phyloP scores from a whole-genome alignment of 179 eudicot genomes.

The Silene coronaria region DNA sequence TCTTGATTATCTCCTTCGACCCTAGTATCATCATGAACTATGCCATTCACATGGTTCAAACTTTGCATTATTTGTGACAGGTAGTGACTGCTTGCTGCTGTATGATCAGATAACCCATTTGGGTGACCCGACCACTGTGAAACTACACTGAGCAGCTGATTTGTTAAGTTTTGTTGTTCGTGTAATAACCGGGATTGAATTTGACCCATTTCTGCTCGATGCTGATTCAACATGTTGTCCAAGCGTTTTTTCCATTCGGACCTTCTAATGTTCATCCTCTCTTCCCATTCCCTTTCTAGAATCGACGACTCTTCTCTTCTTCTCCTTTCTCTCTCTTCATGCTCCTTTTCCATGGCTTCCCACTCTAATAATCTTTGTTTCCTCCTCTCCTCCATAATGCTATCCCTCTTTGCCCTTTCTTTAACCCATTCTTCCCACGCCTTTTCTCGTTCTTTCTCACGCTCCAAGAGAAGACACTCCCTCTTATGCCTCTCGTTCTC shows the following conservation, averaged over 20 bases:
- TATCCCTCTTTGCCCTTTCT: constrained; percentile 48
- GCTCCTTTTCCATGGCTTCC: constrained; percentile 63
- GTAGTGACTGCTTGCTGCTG: constrained; percentile 66
- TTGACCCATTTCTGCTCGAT: constrained; percentile 68
- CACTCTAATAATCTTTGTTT: constrained; percentile 49
- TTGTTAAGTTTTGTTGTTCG: constrained; percentile 75
- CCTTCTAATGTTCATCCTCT: constrained; percentile 61
- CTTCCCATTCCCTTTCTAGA: constrained; percentile 66
- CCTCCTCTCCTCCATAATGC: constrained; percentile 46
- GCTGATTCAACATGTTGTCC: constrained; percentile 64
- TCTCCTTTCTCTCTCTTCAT: constrained; percentile 53
- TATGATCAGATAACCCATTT: constrained; percentile 64
- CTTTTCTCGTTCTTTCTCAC: constrained; percentile 48
- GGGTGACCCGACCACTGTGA: constrained; percentile 86
- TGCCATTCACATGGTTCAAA: constrained; percentile 68
- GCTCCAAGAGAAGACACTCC: constrained; percentile 41
- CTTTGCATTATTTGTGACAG: constrained; percentile 85
- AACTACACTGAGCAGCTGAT: constrained; percentile 63
- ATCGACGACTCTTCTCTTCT: constrained; percentile 51
- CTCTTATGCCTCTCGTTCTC: constrained; percentile 60
- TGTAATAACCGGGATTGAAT: constrained; percentile 69
- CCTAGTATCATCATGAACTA: constrained; percentile 67
- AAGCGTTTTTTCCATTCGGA: constrained; percentile 72
- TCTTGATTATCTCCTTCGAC: constrained; percentile 79
- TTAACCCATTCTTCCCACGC: constrained; percentile 48